Evolutionary conservation across 2,329 filamentous ascomycete genomes (phyloP).

Genomic region (Metarhizium anisopliae): DNA sequence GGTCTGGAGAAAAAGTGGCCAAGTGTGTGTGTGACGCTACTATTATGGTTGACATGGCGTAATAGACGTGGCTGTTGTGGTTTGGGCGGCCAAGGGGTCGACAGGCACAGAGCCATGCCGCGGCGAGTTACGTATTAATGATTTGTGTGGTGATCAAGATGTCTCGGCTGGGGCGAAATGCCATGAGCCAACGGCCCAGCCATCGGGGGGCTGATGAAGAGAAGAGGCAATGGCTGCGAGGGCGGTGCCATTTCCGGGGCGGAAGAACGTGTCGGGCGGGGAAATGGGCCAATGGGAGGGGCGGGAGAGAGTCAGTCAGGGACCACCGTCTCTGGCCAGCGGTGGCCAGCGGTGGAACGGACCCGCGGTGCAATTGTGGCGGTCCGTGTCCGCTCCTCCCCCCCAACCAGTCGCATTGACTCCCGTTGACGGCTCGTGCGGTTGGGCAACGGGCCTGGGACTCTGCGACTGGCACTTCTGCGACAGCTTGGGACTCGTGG

Average conservation of each 20-base stretch:
- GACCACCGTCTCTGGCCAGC: not conserved
- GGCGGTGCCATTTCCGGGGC: not conserved
- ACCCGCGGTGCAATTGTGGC: constrained; percentile 19
- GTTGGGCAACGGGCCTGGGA: not conserved
- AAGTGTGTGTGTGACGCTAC: not conserved
- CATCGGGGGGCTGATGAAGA: not conserved
- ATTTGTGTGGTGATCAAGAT: not conserved
- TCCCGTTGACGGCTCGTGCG: constrained; percentile 1
- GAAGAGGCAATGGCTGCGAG: not conserved
- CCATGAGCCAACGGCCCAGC: not conserved
- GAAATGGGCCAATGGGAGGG: not conserved
- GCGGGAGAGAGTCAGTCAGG: not conserved
- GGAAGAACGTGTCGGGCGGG: not conserved
- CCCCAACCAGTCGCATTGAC: constrained; percentile 3
- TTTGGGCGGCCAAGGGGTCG: not conserved
- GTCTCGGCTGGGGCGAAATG: not conserved
- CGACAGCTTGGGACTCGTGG: too few relatives aligned
- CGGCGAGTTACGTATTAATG: too few relatives aligned
- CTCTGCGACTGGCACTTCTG: not conserved
- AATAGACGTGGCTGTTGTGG: not conserved
- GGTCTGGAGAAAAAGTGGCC: not conserved
- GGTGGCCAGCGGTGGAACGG: constrained; percentile 10
- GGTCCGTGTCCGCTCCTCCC: constrained; percentile 16
- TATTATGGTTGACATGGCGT: not conserved
- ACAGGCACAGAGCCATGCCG: not conserved